Evolutionary conservation across 2,329 filamentous ascomycete species (phyloP).

Genomic region (Curvularia lunata): DNA sequence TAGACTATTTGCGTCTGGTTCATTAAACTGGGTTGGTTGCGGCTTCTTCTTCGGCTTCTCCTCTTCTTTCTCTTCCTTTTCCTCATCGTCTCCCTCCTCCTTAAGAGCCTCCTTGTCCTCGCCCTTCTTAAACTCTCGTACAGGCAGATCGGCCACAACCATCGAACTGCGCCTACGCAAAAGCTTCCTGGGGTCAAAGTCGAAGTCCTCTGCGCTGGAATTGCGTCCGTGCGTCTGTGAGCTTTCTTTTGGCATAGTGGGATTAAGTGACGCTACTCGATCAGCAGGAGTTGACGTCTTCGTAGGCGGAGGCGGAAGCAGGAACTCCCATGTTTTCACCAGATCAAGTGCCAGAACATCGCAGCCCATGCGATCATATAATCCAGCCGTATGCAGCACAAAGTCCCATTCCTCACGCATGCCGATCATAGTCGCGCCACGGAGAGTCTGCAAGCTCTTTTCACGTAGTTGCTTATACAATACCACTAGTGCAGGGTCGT

Average conservation of each 20-base stretch:
- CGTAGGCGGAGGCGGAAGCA: constrained; percentile 52
- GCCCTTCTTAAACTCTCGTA: constrained; percentile 32
- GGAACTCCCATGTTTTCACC: constrained; percentile 82
- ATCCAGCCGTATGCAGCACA: constrained; percentile 79
- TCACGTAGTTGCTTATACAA: constrained; percentile 86
- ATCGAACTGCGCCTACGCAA: constrained; percentile 75
- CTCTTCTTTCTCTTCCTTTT: constrained; percentile 47
- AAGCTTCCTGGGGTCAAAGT: constrained; percentile 68
- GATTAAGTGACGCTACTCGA: constrained; percentile 30
- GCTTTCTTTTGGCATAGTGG: constrained; percentile 34
- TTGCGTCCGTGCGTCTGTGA: constrained; percentile 29
- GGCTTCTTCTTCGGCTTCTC: constrained; percentile 54
- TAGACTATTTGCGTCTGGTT: constrained; percentile 87
- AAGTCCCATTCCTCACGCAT: constrained; percentile 86
- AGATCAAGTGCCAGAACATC: constrained; percentile 87
- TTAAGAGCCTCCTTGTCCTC: constrained; percentile 24
- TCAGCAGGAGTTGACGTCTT: constrained; percentile 15
- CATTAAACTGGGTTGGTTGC: constrained; percentile 80
- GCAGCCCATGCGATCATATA: constrained; percentile 92
- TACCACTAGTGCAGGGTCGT: constrained; percentile 87
- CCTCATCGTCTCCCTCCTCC: constrained; percentile 26
- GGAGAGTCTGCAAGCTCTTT: constrained; percentile 80
- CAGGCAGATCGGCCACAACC: constrained; percentile 76
- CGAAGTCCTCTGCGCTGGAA: constrained; percentile 37
- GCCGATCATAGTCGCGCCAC: constrained; percentile 81